Evolutionary conservation across 495 filamentous ascomycete genomes (phyloP).

Genomic region (Aspergillus biplanus): DNA sequence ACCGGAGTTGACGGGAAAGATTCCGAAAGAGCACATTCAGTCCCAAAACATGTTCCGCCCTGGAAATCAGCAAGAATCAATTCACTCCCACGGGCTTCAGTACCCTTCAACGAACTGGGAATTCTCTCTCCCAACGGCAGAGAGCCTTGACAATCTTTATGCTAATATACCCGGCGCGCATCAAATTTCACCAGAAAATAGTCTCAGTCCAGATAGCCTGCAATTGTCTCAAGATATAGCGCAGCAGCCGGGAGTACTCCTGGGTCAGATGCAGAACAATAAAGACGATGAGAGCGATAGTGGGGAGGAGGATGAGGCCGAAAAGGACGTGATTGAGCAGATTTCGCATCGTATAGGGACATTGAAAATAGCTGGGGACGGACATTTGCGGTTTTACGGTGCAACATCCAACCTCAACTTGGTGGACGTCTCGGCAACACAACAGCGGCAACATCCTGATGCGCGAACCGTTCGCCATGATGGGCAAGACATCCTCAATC

Average conservation of each 20-base stretch:
- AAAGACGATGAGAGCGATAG: constrained; percentile 43
- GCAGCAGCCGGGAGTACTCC: constrained; percentile 37
- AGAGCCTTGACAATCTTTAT: constrained; percentile 46
- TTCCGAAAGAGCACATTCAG: constrained; percentile 17
- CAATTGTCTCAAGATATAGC: constrained; percentile 40
- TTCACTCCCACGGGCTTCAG: constrained; percentile 32
- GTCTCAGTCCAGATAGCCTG: constrained; percentile 36
- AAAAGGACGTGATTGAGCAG: constrained; percentile 51
- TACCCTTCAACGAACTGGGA: constrained; percentile 42
- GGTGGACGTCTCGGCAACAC: constrained; percentile 48
- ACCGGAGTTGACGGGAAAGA: constrained; percentile 4
- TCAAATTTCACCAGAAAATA: constrained; percentile 28
- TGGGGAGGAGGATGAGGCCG: constrained; percentile 49
- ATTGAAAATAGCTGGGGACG: constrained; percentile 52
- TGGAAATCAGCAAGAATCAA: constrained; percentile 26
- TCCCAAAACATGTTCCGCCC: constrained; percentile 17
- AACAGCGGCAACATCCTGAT: constrained; percentile 56
- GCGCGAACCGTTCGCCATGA: constrained; percentile 50
- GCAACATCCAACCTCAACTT: constrained; percentile 54
- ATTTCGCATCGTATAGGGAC: constrained; percentile 52
- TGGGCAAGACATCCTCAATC: constrained; percentile 50
- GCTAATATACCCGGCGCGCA: constrained; percentile 36
- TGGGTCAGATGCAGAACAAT: constrained; percentile 27
- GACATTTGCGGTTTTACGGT: constrained; percentile 53
- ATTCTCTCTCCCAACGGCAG: constrained; percentile 48